Evolutionary conservation across 2,329 filamentous ascomycete genomes (phyloP).

Genomic region (Aspergillus tubingensis): DNA sequence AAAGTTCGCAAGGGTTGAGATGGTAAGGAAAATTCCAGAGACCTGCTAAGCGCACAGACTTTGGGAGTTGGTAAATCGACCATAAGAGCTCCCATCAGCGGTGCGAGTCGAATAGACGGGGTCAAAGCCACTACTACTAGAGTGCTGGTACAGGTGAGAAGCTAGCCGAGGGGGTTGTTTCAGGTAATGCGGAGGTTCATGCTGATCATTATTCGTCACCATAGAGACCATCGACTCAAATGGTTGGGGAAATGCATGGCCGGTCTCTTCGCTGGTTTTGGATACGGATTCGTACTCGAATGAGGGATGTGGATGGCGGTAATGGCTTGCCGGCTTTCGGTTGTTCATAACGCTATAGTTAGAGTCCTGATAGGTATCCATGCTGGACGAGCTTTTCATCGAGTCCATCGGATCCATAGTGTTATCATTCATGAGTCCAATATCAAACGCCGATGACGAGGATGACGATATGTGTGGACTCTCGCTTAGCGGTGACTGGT

Average conservation of each 20-base stretch:
- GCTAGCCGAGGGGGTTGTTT: constrained; percentile 27
- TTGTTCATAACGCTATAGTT: constrained; percentile 27
- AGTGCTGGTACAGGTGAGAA: constrained; percentile 26
- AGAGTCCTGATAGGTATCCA: constrained; percentile 39
- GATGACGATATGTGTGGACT: constrained; percentile 44
- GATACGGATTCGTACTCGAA: constrained; percentile 30
- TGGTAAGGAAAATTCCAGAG: constrained; percentile 22
- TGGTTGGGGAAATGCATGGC: constrained; percentile 28
- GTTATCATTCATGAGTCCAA: constrained; percentile 40
- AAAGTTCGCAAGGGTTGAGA: neutral
- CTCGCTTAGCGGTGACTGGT: constrained; percentile 41
- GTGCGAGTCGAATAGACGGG: constrained; percentile 32
- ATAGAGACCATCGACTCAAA: constrained; percentile 36
- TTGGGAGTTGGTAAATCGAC: constrained; percentile 37
- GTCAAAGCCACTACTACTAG: constrained; percentile 33
- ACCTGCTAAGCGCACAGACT: constrained; percentile 36
- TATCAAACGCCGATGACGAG: constrained; percentile 42
- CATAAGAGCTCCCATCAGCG: constrained; percentile 28
- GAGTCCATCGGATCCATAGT: constrained; percentile 44
- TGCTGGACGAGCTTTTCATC: constrained; percentile 34
- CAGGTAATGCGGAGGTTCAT: constrained; percentile 27
- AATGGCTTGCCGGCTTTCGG: constrained; percentile 28
- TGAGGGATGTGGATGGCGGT: constrained; percentile 28
- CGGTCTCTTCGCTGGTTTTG: constrained; percentile 28
- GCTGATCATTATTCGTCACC: constrained; percentile 31